Evolutionary conservation across 2,329 filamentous ascomycete species (phyloP), one percentile per base, ranked within the genome.

Genomic region (Diplodia corticola): DNA sequence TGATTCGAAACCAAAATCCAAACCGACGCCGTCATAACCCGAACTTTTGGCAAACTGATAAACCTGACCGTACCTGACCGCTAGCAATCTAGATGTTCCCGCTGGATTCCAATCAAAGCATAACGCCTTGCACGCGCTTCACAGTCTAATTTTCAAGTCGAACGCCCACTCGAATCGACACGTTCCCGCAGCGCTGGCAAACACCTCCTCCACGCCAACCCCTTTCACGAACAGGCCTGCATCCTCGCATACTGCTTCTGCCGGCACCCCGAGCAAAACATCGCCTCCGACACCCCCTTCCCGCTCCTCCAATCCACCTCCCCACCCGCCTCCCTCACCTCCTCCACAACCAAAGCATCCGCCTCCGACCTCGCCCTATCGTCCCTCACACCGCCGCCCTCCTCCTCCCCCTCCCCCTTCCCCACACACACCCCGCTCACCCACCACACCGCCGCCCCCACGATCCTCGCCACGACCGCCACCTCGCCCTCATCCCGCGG

Each of bases 391-490:
- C 68, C 69, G 40, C 40, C 20, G 63, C 69, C 26, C 28, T 66
- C 63, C 30, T 33, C 30, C 30, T 33, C 30, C 30, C 17, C 46
- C 68, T 6, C 77, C 72, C 68, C 6, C 17, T 50, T 68, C 6
- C 76, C 72, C 68, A 78, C 74, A 55, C 67, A 65, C 22, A 77
- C 69, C 3, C 79, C 80, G 68, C 78, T 79, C 61, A 85, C 83
- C 82, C 84, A 93, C 87, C 89, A 94, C 24, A 89, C 86, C 4
- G 89, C 90, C 3, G 91, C 91, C 70, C 88, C 85, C 65, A 95
- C 87, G 70, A 96, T 90, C 69, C 82, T 80, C 75, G 86, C 84
- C 4, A 93, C 84, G 60, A 87, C 83, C 63, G 85, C 82, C 28
- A 95, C 77, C 75, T 96, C 91, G 28, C 84, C 82, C 67, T 87